phyloP scores from a whole-genome alignment of 2,329 filamentous ascomycete species.

The Colletotrichum noveboracense region DNA sequence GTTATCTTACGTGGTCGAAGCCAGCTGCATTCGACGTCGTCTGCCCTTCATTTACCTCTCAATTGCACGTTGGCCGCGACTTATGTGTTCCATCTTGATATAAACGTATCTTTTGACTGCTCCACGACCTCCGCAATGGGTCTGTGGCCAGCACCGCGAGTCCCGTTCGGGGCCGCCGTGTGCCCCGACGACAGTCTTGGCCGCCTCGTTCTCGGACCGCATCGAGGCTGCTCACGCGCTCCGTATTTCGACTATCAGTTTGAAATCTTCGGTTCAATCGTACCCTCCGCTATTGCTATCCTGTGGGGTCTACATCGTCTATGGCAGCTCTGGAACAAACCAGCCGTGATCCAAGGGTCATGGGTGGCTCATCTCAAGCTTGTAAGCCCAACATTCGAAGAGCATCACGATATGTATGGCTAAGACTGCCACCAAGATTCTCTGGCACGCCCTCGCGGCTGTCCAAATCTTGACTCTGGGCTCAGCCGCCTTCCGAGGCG shows the following conservation, averaged over 20 bases:
- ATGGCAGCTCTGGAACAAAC: not conserved
- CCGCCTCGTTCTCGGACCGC: not conserved
- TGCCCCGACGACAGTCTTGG: not conserved
- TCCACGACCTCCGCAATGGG: not conserved
- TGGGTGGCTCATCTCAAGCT: not conserved
- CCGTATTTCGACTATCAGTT: not conserved
- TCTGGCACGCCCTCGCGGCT: not conserved
- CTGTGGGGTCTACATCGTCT: not conserved
- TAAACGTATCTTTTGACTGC: accelerated
- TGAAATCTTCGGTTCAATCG: not conserved
- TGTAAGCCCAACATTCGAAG: not conserved
- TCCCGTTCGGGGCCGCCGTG: not conserved
- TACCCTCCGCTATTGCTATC: not conserved
- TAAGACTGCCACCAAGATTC: not conserved
- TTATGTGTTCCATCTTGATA: accelerated
- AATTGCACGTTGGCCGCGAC: accelerated
- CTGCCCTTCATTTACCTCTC: not conserved
- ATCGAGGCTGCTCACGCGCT: not conserved
- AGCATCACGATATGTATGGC: not conserved
- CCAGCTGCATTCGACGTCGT: not conserved
- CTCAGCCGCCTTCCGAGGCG: not conserved
- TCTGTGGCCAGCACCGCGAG: not conserved
- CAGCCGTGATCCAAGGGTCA: not conserved
- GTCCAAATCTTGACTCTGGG: not conserved
- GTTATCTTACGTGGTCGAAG: not conserved